A percentile compares a stretch with the other conserved stretches of the same genome.
Evolutionary conservation across 352 stramenopile genomes (phyloP).

Genomic region (Phytophthora sansomeana): DNA sequence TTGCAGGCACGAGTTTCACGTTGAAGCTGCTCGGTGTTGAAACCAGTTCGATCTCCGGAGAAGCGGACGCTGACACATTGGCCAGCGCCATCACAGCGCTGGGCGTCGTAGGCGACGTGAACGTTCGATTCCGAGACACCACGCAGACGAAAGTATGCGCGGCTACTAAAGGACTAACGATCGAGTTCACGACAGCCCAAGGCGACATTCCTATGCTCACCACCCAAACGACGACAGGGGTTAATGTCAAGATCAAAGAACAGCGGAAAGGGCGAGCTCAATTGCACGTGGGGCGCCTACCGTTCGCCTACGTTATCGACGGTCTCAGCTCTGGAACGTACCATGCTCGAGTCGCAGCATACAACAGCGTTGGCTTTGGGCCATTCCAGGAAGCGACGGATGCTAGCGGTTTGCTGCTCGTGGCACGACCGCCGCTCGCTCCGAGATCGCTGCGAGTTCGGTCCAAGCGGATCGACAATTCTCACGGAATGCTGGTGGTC

Average conservation of each 20-base stretch:
- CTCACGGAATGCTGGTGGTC: slow-evolving; percentile 56
- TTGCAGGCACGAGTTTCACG: slow-evolving; percentile 53
- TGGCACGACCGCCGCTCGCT: slow-evolving; percentile 22
- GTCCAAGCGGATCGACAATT: slow-evolving; percentile 51
- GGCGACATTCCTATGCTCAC: slow-evolving; percentile 58
- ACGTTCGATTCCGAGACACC: slow-evolving; percentile 49
- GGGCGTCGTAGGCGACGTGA: slow-evolving; percentile 63
- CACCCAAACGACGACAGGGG: slow-evolving; percentile 8
- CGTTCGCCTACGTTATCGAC: slow-evolving; percentile 86
- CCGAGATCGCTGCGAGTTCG: slow-evolving; percentile 87
- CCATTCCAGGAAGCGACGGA: slow-evolving; percentile 60
- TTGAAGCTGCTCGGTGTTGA: slow-evolving; percentile 64
- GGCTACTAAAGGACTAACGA: slow-evolving; percentile 44
- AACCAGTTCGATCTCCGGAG: slow-evolving; percentile 38
- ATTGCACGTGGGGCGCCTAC: slow-evolving; percentile 70
- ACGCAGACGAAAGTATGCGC: slow-evolving; percentile 61
- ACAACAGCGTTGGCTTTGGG: slow-evolving; percentile 95
- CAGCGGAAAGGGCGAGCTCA: slow-evolving; percentile 65
- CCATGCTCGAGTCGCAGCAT: slow-evolving; percentile 91
- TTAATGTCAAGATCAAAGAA: slow-evolving; percentile 40
- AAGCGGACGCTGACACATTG: slow-evolving; percentile 31
- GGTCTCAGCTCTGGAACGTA: slow-evolving; percentile 88
- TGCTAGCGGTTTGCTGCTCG: slow-evolving; percentile 40
- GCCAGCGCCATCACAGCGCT: slow-evolving; percentile 61
- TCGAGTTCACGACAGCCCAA: slow-evolving; percentile 61